These are phyloP conservation scores for Plantago lanceolata DNA, from an alignment of 305 asterid genomes.

Conservation along the genomic window DNA sequence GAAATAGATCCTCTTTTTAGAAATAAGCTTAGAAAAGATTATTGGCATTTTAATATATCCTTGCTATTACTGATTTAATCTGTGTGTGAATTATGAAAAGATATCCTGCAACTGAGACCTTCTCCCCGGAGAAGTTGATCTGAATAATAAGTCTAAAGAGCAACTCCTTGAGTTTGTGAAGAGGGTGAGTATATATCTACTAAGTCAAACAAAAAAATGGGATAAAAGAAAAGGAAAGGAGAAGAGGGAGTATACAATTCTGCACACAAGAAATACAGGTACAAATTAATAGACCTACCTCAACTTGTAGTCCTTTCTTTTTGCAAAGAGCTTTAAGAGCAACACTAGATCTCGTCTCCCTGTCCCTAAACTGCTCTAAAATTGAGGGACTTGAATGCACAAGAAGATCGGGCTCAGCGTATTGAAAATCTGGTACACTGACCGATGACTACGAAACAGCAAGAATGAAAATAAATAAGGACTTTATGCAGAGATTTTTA, in stretches of 20 bases:
- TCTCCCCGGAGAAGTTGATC: no score
- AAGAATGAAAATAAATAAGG: conserved; percentile 8
- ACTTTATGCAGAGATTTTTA: no score
- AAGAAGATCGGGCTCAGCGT: conserved; percentile 76
- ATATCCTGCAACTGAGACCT: no score
- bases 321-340: conserved; percentile 75
- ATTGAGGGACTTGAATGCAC: conserved; percentile 56
- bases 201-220: not conserved
- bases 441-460: conserved; percentile 51
- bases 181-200: no score
- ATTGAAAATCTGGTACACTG: conserved; percentile 57
- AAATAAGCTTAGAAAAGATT: no score
- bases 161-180: no score
- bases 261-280: conserved; percentile 1
- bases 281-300: conserved; percentile 38
- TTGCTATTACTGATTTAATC: no score
- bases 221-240: not conserved
- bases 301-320: conserved; percentile 69
- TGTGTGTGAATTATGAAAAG: no score
- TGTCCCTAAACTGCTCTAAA: conserved; percentile 42
- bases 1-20: no score
- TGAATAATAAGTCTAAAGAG: no score
- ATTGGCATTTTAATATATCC: no score
- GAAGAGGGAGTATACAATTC: conserved; percentile 9
- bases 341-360: conserved; percentile 39